Conservation (phyloP, 2,329 filamentous ascomycete species). For the Raffaelea arxii region DNA sequence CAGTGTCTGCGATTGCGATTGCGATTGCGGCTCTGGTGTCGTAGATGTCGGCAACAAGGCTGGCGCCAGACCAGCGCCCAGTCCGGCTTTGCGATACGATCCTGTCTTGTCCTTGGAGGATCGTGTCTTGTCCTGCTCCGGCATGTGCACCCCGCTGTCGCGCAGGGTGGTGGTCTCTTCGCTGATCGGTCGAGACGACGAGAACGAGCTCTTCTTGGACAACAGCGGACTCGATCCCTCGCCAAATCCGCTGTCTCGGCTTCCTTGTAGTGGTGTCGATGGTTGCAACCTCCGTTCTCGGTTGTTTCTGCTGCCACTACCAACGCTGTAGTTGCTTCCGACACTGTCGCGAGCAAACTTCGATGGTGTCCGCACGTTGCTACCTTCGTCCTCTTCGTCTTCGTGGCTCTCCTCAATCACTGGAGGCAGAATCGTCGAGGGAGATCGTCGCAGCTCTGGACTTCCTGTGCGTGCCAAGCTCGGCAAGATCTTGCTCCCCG, state of each 20-base stretch:
- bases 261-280: too few species aligned
- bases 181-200: too few species aligned
- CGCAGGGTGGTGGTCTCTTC: conserved; percentile 16
- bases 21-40: not conserved
- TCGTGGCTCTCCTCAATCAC: conserved; percentile 43
- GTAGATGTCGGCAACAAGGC: conserved; percentile 17
- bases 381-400: conserved; percentile 25
- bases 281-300: conserved; percentile 22
- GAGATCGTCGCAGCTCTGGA: conserved; percentile 9
- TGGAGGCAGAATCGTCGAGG: conserved; percentile 34
- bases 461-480: conserved; percentile 3
- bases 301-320: conserved; percentile 5
- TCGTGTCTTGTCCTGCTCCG: not conserved
- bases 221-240: conserved; percentile 27
- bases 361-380: conserved; percentile 2
- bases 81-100: conserved; percentile 21
- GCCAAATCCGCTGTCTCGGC: conserved; percentile 40
- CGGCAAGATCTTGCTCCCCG: conserved; percentile 4
- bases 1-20: too few species aligned
- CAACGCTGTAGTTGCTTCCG: conserved; percentile 2
- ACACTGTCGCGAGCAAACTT: conserved; percentile 2
- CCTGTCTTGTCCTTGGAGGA: not conserved
- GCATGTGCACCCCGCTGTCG: conserved; percentile 49
- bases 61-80: not conserved
- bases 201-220: too few species aligned